A percentile compares a stretch with the other conserved stretches of the same genome.
Evolutionary conservation across 257 asterid species (phyloP).

Genomic region (Lithospermum erythrorhizon): DNA sequence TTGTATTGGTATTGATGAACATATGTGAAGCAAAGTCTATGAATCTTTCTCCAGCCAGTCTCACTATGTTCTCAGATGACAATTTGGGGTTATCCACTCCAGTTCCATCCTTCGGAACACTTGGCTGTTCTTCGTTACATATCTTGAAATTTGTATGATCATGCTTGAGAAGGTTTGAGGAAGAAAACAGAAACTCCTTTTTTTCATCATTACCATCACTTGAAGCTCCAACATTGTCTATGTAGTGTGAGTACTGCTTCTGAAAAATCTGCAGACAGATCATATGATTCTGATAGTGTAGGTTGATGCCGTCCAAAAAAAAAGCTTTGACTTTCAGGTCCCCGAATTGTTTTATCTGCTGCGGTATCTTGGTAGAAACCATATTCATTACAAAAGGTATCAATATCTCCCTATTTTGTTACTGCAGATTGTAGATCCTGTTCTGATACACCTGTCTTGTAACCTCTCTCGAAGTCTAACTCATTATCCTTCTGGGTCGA

Average conservation of each 20-base stretch:
- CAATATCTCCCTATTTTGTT: background rate
- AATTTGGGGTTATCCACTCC: conserved; percentile 6
- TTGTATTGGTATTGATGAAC: conserved; percentile 6
- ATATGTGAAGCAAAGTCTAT: conserved; percentile 10
- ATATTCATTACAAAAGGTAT: conserved; percentile 8
- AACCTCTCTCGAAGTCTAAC: no score
- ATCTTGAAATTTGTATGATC: background rate
- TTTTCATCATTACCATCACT: no score
- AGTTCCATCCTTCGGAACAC: background rate
- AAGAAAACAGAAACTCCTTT: background rate
- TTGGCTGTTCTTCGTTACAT: background rate
- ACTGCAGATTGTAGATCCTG: background rate
- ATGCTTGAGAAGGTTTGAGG: conserved; percentile 6
- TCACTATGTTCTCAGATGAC: conserved; percentile 9
- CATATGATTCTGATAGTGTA: background rate
- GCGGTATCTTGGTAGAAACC: conserved; percentile 12
- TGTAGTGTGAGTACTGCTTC: no score
- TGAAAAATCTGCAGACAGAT: background rate
- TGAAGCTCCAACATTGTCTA: no score
- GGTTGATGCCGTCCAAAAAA: background rate
- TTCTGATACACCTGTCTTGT: background rate
- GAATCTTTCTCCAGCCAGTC: conserved; percentile 20
- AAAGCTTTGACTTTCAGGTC: background rate
- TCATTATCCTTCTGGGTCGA: background rate
- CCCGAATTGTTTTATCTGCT: background rate